Evolutionary conservation across 345 rosid genomes (phyloP), one percentile per base, ranked within the genome.

Genomic region (Linum trigynum): DNA sequence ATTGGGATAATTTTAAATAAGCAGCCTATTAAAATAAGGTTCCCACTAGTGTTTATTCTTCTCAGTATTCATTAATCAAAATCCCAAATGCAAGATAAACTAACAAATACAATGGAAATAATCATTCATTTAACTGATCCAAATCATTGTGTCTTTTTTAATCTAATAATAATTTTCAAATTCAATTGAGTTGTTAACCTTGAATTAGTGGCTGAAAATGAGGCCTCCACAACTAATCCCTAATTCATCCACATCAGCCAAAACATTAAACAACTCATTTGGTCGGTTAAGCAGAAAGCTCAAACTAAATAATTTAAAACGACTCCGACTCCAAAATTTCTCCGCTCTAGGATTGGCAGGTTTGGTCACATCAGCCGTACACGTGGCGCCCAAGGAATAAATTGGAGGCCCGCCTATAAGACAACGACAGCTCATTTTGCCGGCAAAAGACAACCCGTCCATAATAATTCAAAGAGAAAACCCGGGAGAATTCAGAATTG

Each of bases 271-370:
- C 61, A 79, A 74, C 72, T 72, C 81, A 50, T 23, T 59, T 70
- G 80, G 90, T 78, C 87, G 84, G 83, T 75, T 55, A 61, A 57
- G 67, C 50, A 15, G 43, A 57, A 64, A 66, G 57, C 51, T 69
- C n/a, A 16, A 51, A 23, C 32, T 72, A 71, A 78, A 70, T 80
- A 75, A 63, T 62, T 32, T 8, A 56, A 71, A 67, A 48, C 66
- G 80, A 72, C 37, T 17, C 53, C 12, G 32, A 41, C 45, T 8
- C 45, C 45, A 64, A 43, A 39, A 43, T 16, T 51, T 61, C 69
- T 62, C 61, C 67, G 10, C 71, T 43, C 15, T 69, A 58, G 5
- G 40, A 74, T 68, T 62, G 53, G 60, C 57, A 65, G 48, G 63
- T 56, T 69, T 3, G 9, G 57, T 72, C 71, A 69, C 74, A 65